phyloP scores from a whole-genome alignment of 306 rosid species.

The Castanea sativa region DNA sequence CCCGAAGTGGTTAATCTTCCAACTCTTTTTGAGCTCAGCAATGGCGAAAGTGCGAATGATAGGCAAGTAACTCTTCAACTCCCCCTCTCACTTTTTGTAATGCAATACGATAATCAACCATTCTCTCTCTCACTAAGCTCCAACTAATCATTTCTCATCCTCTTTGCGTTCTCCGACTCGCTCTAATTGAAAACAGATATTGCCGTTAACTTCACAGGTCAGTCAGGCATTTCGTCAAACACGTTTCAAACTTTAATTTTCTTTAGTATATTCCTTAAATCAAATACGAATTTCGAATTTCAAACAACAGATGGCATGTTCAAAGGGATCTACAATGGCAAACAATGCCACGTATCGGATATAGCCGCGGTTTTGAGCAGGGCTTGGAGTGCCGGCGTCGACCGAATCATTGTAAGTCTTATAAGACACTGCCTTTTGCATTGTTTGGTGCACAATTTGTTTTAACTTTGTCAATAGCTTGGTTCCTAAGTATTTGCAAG shows the following conservation, averaged over 20 bases:
- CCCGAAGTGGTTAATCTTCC: neutral
- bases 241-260: neutral
- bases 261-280: neutral
- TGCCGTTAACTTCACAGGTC: conserved; percentile 92
- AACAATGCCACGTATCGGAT: conserved; percentile 78
- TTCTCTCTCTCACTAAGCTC: neutral
- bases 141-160: conserved; percentile 15
- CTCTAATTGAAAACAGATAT: conserved; percentile 52
- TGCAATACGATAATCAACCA: neutral
- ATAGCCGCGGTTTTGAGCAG: conserved; percentile 72
- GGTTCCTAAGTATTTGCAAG: neutral
- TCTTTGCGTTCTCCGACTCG: neutral
- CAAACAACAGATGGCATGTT: conserved; percentile 83
- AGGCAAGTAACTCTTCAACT: conserved; percentile 37
- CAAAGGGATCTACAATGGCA: conserved; percentile 85
- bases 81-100: neutral
- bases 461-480: neutral
- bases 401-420: conserved; percentile 69
- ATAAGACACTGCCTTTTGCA: neutral
- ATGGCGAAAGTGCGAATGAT: conserved; percentile 76
- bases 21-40: neutral
- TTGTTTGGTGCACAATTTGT: neutral
- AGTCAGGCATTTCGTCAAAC: conserved; percentile 53
- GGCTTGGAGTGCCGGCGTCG: conserved; percentile 91
- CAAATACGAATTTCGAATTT: neutral